Percentiles rank a stretch among this genome's conserved stretches.
Conservation (phyloP, 176 grass and related monocot species). For the Cenchrus americanus region DNA sequence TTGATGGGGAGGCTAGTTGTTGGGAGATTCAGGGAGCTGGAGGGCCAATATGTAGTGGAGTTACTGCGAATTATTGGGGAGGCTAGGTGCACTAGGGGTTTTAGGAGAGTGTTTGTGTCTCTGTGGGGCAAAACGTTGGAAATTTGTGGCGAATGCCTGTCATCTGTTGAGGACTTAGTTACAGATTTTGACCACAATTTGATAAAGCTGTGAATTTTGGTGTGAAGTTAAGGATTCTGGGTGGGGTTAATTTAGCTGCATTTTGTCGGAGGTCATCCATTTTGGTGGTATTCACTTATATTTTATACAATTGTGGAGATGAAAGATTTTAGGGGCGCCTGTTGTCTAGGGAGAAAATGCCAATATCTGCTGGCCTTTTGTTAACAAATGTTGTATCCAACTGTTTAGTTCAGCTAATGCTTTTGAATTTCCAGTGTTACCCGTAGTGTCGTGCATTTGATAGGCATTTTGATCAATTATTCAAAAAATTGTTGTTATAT, state of each 20-base stretch:
- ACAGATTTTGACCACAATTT: not conserved
- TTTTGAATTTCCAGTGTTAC: slow-evolving; percentile 12
- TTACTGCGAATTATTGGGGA: not conserved
- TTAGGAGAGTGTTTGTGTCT: not conserved
- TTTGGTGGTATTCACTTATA: not conserved
- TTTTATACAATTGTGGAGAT: not conserved
- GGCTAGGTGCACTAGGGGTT: not conserved
- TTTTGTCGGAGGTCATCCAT: not conserved
- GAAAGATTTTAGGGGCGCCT: not conserved
- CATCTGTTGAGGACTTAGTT: not conserved
- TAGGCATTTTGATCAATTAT: not conserved
- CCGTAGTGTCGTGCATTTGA: not conserved
- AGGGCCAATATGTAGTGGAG: not conserved
- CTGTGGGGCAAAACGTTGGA: not conserved
- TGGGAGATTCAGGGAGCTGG: slow-evolving; percentile 11
- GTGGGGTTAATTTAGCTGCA: slow-evolving; percentile 3
- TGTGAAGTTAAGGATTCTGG: not conserved
- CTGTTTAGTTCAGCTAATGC: not conserved
- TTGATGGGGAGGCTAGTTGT: not conserved
- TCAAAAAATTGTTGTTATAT: not conserved
- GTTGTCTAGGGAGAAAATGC: not conserved
- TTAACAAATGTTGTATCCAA: not conserved
- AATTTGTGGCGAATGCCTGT: not conserved
- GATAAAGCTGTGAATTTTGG: not conserved
- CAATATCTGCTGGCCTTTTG: not conserved